phyloP scores from a whole-genome alignment of 306 rosid species.

The Lathyrus oleraceus region DNA sequence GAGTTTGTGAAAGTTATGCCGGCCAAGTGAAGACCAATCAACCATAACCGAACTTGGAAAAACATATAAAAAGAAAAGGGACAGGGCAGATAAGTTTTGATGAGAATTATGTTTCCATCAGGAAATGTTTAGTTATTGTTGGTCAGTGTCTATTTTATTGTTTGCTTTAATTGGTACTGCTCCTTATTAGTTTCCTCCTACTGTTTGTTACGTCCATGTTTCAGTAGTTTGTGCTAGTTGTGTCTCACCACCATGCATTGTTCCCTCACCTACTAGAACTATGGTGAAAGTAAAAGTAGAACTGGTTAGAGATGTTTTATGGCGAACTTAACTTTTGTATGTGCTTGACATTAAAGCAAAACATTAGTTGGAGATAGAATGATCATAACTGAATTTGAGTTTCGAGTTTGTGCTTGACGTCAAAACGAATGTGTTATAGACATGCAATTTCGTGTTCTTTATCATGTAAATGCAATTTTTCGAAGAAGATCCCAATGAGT shows the following conservation, averaged over 20 bases:
- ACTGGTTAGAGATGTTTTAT: neutral
- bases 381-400: neutral
- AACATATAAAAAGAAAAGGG: constrained; percentile 46
- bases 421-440: no score
- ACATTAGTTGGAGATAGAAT: neutral
- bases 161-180: constrained; percentile 59
- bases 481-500: no score
- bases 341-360: constrained; percentile 21
- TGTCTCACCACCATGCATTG: constrained; percentile 49
- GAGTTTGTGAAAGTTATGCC: constrained; percentile 83
- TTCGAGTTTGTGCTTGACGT: no score
- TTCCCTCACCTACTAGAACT: no score
- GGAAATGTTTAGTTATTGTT: constrained; percentile 59
- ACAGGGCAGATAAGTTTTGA: constrained; percentile 57
- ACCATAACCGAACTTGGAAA: constrained; percentile 40
- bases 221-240: constrained; percentile 48
- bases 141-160: constrained; percentile 44
- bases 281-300: no score
- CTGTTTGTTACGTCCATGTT: constrained; percentile 52
- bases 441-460: no score
- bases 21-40: constrained; percentile 68
- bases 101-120: constrained; percentile 52
- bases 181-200: constrained; percentile 44
- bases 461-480: no score
- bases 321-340: neutral